Conservation (phyloP, 148 eudicot genomes). For the Dianthus caryophyllus region DNA sequence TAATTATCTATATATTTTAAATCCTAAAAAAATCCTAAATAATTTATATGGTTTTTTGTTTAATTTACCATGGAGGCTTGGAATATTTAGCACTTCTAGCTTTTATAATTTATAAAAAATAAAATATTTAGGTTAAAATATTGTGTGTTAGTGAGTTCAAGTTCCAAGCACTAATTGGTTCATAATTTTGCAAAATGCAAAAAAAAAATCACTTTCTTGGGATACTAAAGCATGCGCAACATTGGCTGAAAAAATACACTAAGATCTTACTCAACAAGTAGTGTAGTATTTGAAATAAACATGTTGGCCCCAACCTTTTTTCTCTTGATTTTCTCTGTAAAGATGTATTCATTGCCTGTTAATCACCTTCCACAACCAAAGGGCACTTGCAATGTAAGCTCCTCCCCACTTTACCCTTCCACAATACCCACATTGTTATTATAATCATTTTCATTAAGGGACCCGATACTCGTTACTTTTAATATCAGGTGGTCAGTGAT, state of each 20-base stretch:
- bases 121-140: no score
- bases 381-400: conserved; percentile 16
- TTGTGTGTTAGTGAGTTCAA: conserved; percentile 34
- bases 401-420: conserved; percentile 14
- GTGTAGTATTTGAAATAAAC: conserved; percentile 6
- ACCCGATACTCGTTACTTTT: no score
- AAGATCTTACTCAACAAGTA: conserved; percentile 27
- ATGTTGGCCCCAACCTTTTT: conserved; percentile 12
- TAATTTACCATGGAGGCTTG: conserved; percentile 13
- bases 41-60: no score
- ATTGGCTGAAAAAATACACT: conserved; percentile 17
- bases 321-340: conserved; percentile 25
- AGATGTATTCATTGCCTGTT: conserved; percentile 30
- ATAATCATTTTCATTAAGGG: no score
- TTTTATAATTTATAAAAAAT: no score
- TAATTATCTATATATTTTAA: no score
- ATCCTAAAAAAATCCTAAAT: no score
- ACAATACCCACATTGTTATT: background rate
- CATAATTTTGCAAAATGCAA: conserved; percentile 21
- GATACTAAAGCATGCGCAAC: conserved; percentile 70
- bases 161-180: conserved; percentile 36
- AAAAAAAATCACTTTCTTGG: conserved; percentile 50
- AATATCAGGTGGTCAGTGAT: no score
- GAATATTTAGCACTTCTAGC: conserved; percentile 23
- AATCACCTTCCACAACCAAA: conserved; percentile 31